These are phyloP conservation scores for Nicotiana knightiana DNA, from an alignment of 257 asterid genomes.

Conservation along the genomic window DNA sequence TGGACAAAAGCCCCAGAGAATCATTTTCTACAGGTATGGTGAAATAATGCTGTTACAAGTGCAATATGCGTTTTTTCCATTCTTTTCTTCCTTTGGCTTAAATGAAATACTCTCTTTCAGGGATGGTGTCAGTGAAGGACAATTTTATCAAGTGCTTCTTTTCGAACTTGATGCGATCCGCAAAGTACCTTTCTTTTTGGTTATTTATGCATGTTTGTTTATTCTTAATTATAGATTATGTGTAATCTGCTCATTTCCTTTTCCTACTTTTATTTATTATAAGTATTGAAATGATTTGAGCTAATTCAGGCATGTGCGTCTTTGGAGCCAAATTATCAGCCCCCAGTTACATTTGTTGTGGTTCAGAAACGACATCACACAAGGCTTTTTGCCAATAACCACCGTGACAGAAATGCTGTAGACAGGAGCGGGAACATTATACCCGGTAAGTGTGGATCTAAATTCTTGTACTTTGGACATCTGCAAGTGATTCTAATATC, in stretches of 20 bases:
- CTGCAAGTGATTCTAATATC: not conserved
- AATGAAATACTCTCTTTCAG: conserved; percentile 21
- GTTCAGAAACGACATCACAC: conserved; percentile 98
- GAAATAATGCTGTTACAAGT: not conserved
- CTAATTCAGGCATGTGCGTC: conserved; percentile 82
- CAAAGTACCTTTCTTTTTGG: conserved; percentile 39
- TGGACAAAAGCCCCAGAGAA: conserved; percentile 79
- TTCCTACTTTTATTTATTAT: not conserved
- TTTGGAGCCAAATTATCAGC: conserved; percentile 86
- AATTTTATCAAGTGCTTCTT: conserved; percentile 86
- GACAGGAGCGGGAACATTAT: conserved; percentile 87
- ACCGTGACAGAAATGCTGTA: conserved; percentile 48
- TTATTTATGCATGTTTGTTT: not conserved
- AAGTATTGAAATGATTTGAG: not conserved
- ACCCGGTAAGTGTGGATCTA: conserved; percentile 46
- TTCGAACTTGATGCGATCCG: conserved; percentile 95
- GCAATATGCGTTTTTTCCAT: not conserved
- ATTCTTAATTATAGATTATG: not conserved
- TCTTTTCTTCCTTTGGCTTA: conserved; percentile 2
- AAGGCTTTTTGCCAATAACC: conserved; percentile 77
- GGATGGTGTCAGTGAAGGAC: conserved; percentile 98
- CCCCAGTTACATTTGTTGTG: conserved; percentile 91
- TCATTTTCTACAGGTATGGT: conserved; percentile 74
- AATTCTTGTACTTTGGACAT: not conserved
- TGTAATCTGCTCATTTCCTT: not conserved